Evolutionary conservation across 257 asterid genomes (phyloP), one percentile per base, ranked within the genome.

Genomic region (Fraxinus cuspidata): DNA sequence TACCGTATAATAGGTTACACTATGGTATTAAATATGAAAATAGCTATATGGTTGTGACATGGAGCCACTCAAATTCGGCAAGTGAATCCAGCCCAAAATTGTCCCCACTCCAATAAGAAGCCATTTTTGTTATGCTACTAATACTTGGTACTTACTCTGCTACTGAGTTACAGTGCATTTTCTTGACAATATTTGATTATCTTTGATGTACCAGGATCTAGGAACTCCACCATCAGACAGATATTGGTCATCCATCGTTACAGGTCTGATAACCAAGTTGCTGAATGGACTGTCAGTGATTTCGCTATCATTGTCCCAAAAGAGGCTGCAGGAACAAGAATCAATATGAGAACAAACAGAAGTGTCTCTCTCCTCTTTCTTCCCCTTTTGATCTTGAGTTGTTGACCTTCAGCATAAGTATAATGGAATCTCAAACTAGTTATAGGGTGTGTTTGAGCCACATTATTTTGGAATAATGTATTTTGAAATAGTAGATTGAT

Each of bases 211-310:
- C 32, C 86, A 89, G 94, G 94, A 89, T 86, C 90, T 90, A 77
- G 87, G 89, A 23, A 88, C 86, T 18, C 53, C 76, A 76, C 87
- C 86, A 16, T 88, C 84, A 5, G 82, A 21, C 72, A 85, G 91
- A 79, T 71, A 83, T 49, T 86, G 94, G 92, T 70, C 79, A 19
- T 86, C 92, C 9, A 68, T 90, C 70, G 86, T 53, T 88, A 58
- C 75, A 78, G 76, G 53, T 75, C 80, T 38, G 83, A 80, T 34
- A 75, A 83, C 74, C 86, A 80, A 77, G 79, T 84, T 68, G 92
- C 91, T 28, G 92, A 90, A 70, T 90, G 94, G 91, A 88, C 82
- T 2, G 87, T 90, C 67, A 71, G 75, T 69, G 78, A 88, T 78
- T 90, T 88, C 69, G 86, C 88, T 72, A 83, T 86, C 64, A 83